Evolutionary conservation across 1,284 basidiomycete species (phyloP).

Genomic region (Ustanciosporium gigantosporum): DNA sequence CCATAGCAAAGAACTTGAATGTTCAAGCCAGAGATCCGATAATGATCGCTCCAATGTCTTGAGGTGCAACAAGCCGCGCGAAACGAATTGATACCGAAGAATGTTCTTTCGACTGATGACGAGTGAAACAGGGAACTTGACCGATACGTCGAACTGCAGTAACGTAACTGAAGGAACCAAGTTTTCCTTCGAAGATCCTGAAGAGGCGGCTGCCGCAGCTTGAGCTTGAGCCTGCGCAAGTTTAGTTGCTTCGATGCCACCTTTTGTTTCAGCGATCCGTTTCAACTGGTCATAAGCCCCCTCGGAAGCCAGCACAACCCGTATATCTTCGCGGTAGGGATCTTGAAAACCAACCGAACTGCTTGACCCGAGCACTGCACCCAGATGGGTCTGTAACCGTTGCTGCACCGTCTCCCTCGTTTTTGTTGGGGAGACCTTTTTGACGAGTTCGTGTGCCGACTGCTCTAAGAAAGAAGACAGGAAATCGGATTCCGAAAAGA

Average conservation of each 20-base stretch:
- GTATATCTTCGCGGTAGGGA: slow-evolving; percentile 56
- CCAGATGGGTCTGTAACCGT: slow-evolving; percentile 57
- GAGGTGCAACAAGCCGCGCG: slow-evolving; percentile 55
- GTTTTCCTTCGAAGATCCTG: slow-evolving; percentile 63
- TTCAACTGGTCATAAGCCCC: slow-evolving; percentile 59
- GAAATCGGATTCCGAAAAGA: slow-evolving; percentile 57
- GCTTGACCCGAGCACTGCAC: slow-evolving; percentile 56
- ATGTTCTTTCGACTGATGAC: slow-evolving; percentile 61
- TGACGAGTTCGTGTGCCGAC: slow-evolving; percentile 53
- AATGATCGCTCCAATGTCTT: slow-evolving; percentile 55
- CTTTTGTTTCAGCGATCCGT: slow-evolving; percentile 59
- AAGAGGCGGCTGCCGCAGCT: slow-evolving; percentile 40
- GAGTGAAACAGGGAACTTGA: slow-evolving; percentile 59
- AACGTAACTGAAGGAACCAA: slow-evolving; percentile 44
- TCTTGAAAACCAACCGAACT: slow-evolving; percentile 55
- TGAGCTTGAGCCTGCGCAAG: slow-evolving; percentile 42
- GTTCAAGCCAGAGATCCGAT: slow-evolving; percentile 54
- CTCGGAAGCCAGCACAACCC: slow-evolving; percentile 54
- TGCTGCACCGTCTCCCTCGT: slow-evolving; percentile 63
- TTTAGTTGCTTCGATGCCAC: slow-evolving; percentile 57
- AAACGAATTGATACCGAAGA: slow-evolving; percentile 58
- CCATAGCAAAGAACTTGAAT: slow-evolving; percentile 40
- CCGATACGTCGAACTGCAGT: slow-evolving; percentile 56
- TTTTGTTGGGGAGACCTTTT: slow-evolving; percentile 50
- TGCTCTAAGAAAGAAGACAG: slow-evolving; percentile 58